Conservation (phyloP, 441 rosid genomes). For the Brassica hybrid region DNA sequence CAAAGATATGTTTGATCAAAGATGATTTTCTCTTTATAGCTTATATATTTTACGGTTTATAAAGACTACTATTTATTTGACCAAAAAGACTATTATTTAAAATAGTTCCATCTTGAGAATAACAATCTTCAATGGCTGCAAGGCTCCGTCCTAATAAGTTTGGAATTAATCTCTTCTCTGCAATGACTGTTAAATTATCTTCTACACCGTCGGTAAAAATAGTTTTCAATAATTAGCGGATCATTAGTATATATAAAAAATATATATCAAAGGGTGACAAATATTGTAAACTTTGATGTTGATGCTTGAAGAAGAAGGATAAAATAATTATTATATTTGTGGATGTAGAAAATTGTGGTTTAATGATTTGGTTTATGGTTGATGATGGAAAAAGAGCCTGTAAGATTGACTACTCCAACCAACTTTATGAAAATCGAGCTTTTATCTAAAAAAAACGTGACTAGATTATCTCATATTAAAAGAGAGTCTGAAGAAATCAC, state of each 20-base stretch:
- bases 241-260: not conserved
- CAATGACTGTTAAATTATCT: not conserved
- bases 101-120: not conserved
- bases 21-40: not conserved
- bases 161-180: not conserved
- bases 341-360: conserved; percentile 24
- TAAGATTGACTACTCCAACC: conserved; percentile 8
- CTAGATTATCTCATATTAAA: not conserved
- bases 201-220: not conserved
- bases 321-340: not conserved
- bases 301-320: not conserved
- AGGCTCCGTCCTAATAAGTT: not conserved
- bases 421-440: not conserved
- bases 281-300: not conserved
- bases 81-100: not conserved
- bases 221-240: not conserved
- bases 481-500: not conserved
- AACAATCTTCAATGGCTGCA: not conserved
- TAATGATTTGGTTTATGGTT: conserved; percentile 36
- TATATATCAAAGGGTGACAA: not conserved
- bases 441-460: not conserved
- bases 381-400: not conserved
- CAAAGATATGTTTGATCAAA: not conserved
- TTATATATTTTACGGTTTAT: not conserved
- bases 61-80: not conserved